Evolutionary conservation across 129 eudicot species (phyloP).

Genomic region (Apium graveolens): DNA sequence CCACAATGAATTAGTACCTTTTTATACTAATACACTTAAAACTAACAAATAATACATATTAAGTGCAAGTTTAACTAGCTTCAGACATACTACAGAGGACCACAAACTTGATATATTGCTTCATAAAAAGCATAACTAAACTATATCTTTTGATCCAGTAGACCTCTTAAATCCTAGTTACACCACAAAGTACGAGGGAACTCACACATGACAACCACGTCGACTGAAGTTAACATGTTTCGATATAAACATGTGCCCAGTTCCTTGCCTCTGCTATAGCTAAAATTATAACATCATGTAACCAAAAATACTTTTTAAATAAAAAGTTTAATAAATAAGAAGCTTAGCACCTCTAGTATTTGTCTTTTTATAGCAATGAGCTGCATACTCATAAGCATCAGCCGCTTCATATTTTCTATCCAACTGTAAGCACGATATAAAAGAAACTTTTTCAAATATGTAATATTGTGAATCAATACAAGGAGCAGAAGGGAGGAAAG

Average conservation of each 20-base stretch:
- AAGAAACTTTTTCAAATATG: not conserved
- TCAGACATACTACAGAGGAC: not conserved
- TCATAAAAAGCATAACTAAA: not conserved
- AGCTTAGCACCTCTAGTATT: slow-evolving; percentile 45
- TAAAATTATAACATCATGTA: not conserved
- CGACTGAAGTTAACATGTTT: no score
- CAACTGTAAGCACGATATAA: not conserved
- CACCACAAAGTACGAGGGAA: not conserved
- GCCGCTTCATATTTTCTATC: slow-evolving; percentile 98
- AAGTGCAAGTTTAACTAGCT: not conserved
- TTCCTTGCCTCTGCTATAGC: not conserved
- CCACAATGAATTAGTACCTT: no score
- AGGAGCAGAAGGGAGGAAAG: not conserved
- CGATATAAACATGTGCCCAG: no score
- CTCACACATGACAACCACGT: not conserved
- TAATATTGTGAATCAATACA: not conserved
- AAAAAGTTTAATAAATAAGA: not conserved
- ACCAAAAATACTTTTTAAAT: not conserved
- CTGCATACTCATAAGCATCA: slow-evolving; percentile 79
- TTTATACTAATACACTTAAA: no score
- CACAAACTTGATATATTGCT: not conserved
- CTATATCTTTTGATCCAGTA: not conserved
- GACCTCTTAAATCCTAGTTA: not conserved
- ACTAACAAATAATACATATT: no score
- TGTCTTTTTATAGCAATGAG: slow-evolving; percentile 69